These are phyloP conservation scores for Aspergillus sp. DNA, from an alignment of 2,329 filamentous ascomycete species.

Conservation along the genomic window DNA sequence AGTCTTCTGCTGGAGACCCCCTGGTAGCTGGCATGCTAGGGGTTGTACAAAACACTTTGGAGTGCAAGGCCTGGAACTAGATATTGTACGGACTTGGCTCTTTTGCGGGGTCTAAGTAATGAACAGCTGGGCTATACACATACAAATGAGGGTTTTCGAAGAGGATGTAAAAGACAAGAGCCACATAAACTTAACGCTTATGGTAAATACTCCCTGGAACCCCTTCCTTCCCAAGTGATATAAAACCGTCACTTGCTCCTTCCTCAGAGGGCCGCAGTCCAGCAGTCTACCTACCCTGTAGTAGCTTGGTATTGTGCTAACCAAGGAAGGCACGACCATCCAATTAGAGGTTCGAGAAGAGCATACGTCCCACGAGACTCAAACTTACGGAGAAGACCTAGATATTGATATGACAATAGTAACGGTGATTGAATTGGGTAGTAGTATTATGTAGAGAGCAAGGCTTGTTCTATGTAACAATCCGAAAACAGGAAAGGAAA, in stretches of 20 bases:
- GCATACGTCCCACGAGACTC: too few species aligned
- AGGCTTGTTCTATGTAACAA: not conserved
- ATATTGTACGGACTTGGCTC: not conserved
- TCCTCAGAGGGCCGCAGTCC: not conserved
- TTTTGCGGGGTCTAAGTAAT: not conserved
- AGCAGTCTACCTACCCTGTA: too few species aligned
- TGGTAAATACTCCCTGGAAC: not conserved
- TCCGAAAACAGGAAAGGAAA: not conserved
- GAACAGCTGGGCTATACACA: not conserved
- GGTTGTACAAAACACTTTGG: not conserved
- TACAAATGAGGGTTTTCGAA: not conserved
- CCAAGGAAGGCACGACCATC: too few species aligned
- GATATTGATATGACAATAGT: too few species aligned
- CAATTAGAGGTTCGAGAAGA: too few species aligned
- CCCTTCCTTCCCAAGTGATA: not conserved
- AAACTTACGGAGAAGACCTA: too few species aligned
- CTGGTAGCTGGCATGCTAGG: slow-evolving; percentile 13
- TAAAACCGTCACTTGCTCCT: not conserved
- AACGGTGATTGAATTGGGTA: not conserved
- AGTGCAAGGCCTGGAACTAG: not conserved
- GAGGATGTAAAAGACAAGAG: not conserved
- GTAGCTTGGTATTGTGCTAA: not conserved
- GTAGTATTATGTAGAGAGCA: not conserved
- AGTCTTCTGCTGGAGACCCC: not conserved
- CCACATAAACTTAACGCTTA: not conserved